phyloP scores from a whole-genome alignment of 441 rosid species.

The Macaranga tanarius region DNA sequence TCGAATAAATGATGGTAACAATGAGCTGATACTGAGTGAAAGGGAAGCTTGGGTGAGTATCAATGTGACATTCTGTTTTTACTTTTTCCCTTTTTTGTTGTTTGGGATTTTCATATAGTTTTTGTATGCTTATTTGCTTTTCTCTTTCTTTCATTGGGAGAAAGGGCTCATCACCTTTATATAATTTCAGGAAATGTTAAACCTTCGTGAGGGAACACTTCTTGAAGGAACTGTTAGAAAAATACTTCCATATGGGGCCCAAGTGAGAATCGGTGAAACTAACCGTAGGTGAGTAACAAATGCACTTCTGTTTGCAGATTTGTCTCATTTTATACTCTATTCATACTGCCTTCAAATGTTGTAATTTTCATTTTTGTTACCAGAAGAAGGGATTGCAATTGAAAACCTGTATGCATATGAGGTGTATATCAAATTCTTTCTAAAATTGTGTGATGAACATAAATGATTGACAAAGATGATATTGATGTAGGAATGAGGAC shows the following conservation, averaged over 20 bases:
- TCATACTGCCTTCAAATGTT: neutral
- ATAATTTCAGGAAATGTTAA: conserved; percentile 59
- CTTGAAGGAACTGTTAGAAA: conserved; percentile 78
- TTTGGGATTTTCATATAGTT: neutral
- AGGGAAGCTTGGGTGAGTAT: conserved; percentile 77
- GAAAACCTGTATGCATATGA: neutral
- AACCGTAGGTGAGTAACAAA: conserved; percentile 64
- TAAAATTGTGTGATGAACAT: neutral
- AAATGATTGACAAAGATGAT: neutral
- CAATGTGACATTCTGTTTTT: neutral
- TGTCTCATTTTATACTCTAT: neutral
- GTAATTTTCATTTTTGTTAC: neutral
- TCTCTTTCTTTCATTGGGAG: neutral
- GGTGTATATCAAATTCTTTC: neutral
- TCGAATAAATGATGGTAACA: conserved; percentile 66
- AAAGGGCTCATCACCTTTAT: conserved; percentile 17
- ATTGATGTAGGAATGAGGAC: neutral
- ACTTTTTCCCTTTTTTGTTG: neutral
- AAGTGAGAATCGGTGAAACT: conserved; percentile 71
- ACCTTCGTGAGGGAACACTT: conserved; percentile 83
- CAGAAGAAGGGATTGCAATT: neutral
- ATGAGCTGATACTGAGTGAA: conserved; percentile 79
- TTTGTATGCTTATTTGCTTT: neutral
- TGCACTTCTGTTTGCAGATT: conserved; percentile 7
- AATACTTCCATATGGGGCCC: conserved; percentile 85